A percentile compares a stretch with the other conserved stretches of the same genome.
Evolutionary conservation across 2,329 filamentous ascomycete genomes (phyloP).

Genomic region (Pseudogymnoascus sp.): DNA sequence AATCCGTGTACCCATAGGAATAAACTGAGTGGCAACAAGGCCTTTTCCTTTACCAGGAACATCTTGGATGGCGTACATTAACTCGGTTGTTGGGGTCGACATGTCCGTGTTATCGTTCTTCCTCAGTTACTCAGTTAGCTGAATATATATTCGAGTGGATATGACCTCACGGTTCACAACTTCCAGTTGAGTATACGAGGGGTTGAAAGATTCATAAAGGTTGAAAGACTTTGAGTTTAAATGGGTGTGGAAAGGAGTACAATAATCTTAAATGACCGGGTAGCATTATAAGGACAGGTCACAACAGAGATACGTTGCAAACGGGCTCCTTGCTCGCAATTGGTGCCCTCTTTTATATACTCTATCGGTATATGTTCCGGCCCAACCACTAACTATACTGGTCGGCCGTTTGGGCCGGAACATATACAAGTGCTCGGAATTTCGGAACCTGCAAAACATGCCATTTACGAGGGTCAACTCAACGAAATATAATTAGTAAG

Average conservation of each 20-base stretch:
- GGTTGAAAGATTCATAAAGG: not conserved
- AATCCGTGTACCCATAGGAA: conserved; percentile 33
- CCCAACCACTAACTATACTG: too few species aligned
- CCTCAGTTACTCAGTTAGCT: not conserved
- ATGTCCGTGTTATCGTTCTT: not conserved
- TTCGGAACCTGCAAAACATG: not conserved
- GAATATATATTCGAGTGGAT: not conserved
- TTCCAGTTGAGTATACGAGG: not conserved
- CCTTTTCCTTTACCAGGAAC: conserved; percentile 33
- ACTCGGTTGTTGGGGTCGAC: not conserved
- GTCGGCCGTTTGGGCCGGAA: not conserved
- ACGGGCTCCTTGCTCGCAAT: not conserved
- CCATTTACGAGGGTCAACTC: not conserved
- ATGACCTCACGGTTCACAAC: not conserved
- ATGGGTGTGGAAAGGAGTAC: not conserved
- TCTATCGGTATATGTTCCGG: not conserved
- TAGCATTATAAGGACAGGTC: not conserved
- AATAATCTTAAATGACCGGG: not conserved
- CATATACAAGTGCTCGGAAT: not conserved
- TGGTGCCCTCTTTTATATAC: not conserved
- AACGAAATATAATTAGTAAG: not conserved
- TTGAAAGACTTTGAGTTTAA: not conserved
- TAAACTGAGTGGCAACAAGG: conserved; percentile 30
- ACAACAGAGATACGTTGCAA: not conserved
- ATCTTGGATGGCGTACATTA: not conserved